Evolutionary conservation across 1,139 yeast species (phyloP), one percentile per base, ranked within the genome.

Genomic region (Suhomyces chickasaworum): DNA sequence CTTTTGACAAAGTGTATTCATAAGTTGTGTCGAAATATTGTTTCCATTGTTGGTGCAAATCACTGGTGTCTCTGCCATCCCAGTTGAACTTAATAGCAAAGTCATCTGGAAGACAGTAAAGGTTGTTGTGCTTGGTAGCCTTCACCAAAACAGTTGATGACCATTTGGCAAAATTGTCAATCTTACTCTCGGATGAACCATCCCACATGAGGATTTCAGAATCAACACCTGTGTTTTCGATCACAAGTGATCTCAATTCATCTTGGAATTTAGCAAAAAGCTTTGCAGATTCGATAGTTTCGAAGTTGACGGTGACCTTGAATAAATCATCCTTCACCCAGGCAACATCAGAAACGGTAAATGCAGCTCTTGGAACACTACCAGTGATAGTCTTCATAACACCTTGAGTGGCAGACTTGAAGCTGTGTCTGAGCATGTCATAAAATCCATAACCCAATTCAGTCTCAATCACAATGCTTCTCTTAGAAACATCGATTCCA

Each of bases 21-120:
- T 57, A 57, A 37, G 48, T 52, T 45, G 59, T 54, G 49, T 52
- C 54, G 45, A 54, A 60, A 50, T 53, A 55, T 46, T 42, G 46
- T 36, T 43, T 53, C 61, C 60, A 63, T 17, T 55, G 49, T 6
- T 44, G 48, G 22, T 50, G 51, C 44, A 56, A 50, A 37, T 47
- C 56, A 32, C 48, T 50, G 37, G 48, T 40, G 45, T 47, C 54
- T 42, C 45, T 49, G 15, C 52, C 47, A 25, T 48, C 46, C 51
- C 55, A 62, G 46, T 64, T 52, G 49, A 63, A 56, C 36, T 58
- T 57, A 51, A 67, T 63, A 30, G 61, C 57, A 47, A 65, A 63
- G 45, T 59, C 62, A 35, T 57, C 58, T 48, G 71, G 71, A 46
- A 67, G 63, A 58, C 71, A 66, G 59, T 56, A 64, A 48, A 59